Conservation (phyloP, 2,329 filamentous ascomycete species). For the Phaeosphaeria sp. region DNA sequence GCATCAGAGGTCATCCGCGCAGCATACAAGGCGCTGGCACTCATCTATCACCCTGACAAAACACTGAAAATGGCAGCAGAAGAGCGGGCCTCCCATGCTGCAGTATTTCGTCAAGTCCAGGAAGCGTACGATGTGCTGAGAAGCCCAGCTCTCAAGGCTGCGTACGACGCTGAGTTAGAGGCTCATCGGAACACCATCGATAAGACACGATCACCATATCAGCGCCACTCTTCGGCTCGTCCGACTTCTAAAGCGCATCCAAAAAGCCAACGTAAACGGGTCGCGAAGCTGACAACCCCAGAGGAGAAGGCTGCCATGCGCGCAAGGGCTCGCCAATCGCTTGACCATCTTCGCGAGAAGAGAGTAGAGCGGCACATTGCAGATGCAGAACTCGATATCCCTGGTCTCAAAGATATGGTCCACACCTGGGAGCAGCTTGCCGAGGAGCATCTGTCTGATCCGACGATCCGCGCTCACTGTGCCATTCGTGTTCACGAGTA, state of each 20-base stretch:
- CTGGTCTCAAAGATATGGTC: slow-evolving; percentile 14
- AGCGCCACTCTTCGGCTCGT: neutral
- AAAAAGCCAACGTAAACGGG: slow-evolving; percentile 1
- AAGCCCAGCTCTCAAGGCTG: slow-evolving; percentile 12
- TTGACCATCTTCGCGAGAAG: slow-evolving; percentile 17
- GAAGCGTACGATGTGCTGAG: slow-evolving; percentile 26
- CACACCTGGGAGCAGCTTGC: slow-evolving; percentile 20
- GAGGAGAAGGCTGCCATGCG: slow-evolving; percentile 19
- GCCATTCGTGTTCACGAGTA: slow-evolving; percentile 21
- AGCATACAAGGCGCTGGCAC: slow-evolving; percentile 25
- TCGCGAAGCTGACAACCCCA: slow-evolving; percentile 14
- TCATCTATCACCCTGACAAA: slow-evolving; percentile 23
- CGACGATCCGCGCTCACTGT: slow-evolving; percentile 16
- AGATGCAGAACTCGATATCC: slow-evolving; percentile 9
- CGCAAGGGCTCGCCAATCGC: slow-evolving; percentile 12
- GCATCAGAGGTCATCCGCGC: slow-evolving; percentile 21
- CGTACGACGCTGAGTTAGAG: slow-evolving; percentile 23
- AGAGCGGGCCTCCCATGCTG: slow-evolving; percentile 14
- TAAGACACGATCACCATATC: slow-evolving; percentile 4
- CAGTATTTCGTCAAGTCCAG: slow-evolving; percentile 15
- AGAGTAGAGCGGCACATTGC: slow-evolving; percentile 16
- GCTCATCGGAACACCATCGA: slow-evolving; percentile 5
- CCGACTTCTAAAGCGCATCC: neutral
- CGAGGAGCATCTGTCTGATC: slow-evolving; percentile 13
- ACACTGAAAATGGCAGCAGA: slow-evolving; percentile 11